Base-by-base conservation (phyloP, 1,284 basidiomycete species). In the Leccinum pachyderme region DNA sequence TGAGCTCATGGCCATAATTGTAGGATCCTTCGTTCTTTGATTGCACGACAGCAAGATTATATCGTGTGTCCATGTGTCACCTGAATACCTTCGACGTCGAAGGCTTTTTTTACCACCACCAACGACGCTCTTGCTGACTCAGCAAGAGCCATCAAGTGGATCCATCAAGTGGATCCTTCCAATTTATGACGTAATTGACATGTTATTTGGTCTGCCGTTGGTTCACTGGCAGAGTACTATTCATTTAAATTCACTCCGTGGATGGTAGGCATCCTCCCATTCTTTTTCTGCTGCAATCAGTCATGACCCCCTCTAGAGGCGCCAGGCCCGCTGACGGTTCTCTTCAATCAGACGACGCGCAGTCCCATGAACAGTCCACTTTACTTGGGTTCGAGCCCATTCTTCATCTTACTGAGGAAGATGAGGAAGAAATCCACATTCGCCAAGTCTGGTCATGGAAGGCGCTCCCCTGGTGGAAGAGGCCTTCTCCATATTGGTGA, bases 401-500 rank as follows among this genome's bases (percentile, higher is more conserved):
- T 5, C 61, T 58, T 25, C 54, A 37, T 12, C 37, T 51, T 18
- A 13, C 52, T 5, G 59, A 62, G 22, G 57, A 64, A 1, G n/a
- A 37, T n/a, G 68, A 68, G 15, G 68, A 66, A 15, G 66, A 66
- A 27, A 63, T 60, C 5, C 63, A 65, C 18, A 50, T 44, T 31
- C 61, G 64, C n/a, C 73, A 75, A 55, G 54, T 65, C 44, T 53
- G 60, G 9, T 61, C 54, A 8, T 63, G 68, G 58, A 61, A 59
- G 53, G 62, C 46, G 29, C 72, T 77, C 37, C 82, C 86, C 0
- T 89, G 87, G 87, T 89, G 84, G 80, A 86, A 73, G 68, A 73
- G 77, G 48, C 87, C 88, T 7, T 86, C 86, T 0, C 77, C 85
- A 0, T 79, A 76, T 72, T 91, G 89, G 88, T 49, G 61, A 59